A percentile compares a stretch with the other conserved stretches of the same genome.
phyloP scores from a whole-genome alignment of 1,284 basidiomycete species.

The Tremellales sp. region DNA sequence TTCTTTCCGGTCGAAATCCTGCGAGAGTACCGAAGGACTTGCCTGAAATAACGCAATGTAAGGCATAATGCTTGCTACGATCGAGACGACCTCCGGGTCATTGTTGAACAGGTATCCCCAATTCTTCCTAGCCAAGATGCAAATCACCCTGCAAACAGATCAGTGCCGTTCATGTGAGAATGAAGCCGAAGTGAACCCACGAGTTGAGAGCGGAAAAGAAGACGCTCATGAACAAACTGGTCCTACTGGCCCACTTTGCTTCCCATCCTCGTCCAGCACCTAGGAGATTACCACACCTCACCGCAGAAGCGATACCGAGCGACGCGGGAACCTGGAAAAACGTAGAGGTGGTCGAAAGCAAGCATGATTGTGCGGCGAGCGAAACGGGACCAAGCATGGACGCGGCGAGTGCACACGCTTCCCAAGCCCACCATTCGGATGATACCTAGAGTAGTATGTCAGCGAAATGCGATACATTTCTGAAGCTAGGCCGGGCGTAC shows the following conservation, averaged over 20 bases:
- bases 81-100: slow-evolving; percentile 59
- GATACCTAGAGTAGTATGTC: slow-evolving; percentile 47
- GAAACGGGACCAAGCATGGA: slow-evolving; percentile 48
- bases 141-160: slow-evolving; percentile 62
- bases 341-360: slow-evolving; percentile 59
- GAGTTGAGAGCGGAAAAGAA: slow-evolving; percentile 59
- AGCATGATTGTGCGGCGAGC: slow-evolving; percentile 54
- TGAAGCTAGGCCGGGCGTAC: slow-evolving; percentile 51
- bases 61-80: slow-evolving; percentile 70
- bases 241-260: slow-evolving; percentile 62
- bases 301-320: slow-evolving; percentile 73
- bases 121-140: slow-evolving; percentile 63
- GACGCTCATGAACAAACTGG: slow-evolving; percentile 61
- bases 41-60: slow-evolving; percentile 70
- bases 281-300: slow-evolving; percentile 78
- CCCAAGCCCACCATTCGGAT: slow-evolving; percentile 51
- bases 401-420: slow-evolving; percentile 45
- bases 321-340: slow-evolving; percentile 83
- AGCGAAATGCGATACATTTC: slow-evolving; percentile 2
- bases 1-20: not conserved
- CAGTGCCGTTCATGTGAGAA: too few relatives aligned
- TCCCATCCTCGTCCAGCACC: slow-evolving; percentile 66
- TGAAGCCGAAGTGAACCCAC: slow-evolving; percentile 45
- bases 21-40: slow-evolving; percentile 26
- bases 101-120: slow-evolving; percentile 84